Percentiles rank a stretch among this genome's conserved stretches.
These are phyloP conservation scores for Dendrobium catenatum DNA, from an alignment of 106 monocot genomes.

Conservation along the genomic window DNA sequence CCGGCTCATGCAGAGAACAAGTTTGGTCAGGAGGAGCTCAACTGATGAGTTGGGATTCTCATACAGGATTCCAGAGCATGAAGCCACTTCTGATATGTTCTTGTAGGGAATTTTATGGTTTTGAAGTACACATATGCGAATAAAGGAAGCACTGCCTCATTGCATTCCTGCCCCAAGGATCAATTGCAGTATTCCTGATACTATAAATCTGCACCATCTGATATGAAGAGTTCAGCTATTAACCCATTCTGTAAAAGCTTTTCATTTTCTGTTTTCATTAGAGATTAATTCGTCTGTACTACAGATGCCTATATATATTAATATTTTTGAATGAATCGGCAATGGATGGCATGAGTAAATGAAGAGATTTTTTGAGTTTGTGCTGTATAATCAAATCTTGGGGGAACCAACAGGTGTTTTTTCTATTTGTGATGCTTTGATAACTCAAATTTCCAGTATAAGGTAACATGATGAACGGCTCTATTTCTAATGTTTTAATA, in stretches of 20 bases:
- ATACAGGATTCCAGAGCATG: constrained; percentile 33
- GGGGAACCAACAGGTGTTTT: no score
- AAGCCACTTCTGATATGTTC: constrained; percentile 24
- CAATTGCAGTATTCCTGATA: background rate
- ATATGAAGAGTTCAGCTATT: background rate
- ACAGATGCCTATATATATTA: background rate
- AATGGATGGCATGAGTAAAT: background rate
- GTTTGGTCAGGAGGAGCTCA: constrained; percentile 31
- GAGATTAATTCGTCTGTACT: background rate
- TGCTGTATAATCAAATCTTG: no score
- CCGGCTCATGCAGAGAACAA: constrained; percentile 45
- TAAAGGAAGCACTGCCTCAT: constrained; percentile 1
- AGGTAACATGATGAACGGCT: no score
- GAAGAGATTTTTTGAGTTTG: background rate
- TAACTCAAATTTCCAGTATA: no score
- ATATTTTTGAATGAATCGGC: background rate
- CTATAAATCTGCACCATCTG: background rate
- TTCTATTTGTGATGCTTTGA: no score
- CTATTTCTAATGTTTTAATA: no score
- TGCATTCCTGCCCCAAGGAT: background rate
- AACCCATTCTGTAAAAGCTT: background rate
- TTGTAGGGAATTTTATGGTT: background rate
- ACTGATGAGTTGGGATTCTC: constrained; percentile 47
- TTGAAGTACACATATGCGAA: background rate
- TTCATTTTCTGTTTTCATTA: background rate